Evolutionary conservation across 2,329 filamentous ascomycete species (phyloP), one percentile per base, ranked within the genome.

Genomic region (Clathrospora elynae): DNA sequence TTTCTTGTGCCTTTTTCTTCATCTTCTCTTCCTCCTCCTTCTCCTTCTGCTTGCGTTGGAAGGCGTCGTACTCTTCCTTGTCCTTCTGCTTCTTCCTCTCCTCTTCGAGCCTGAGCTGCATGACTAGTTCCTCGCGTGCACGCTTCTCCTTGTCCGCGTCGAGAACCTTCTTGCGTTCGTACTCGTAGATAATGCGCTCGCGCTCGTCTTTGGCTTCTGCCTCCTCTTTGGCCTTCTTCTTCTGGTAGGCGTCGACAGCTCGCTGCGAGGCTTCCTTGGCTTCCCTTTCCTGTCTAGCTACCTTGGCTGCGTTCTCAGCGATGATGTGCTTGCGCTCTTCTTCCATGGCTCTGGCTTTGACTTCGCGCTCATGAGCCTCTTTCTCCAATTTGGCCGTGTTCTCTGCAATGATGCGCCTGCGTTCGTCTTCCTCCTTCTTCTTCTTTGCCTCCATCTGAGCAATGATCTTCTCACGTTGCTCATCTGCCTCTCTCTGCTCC

Each of bases 21-120:
- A 53, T 58, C 51, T 74, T 70, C 33, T 68, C 71, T 28, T 70
- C 65, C 45, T 71, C 72, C 35, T 72, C 63, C 42, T 69, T 71
- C 16, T 68, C 67, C 42, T 70, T 70, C 49, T 72, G 69, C 57
- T 71, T 71, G 16, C 57, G 59, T 19, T 70, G 39, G 35, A 74
- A 68, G 17, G 66, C 71, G 17, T 76, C 69, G 24, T 62, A 67
- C 47, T 76, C 70, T 45, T 70, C 67, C 51, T 71, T 70, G 35
- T 75, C 73, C 46, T 72, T 70, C 17, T 66, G 61, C 45, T 73
- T 67, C 49, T 70, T 65, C 34, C 64, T 60, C 39, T 71, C 67
- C 37, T 73, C 65, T 44, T 74, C 70, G 2, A 70, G 62, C 39
- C 68, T 62, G 18, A 74, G 61, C 34, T 74, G 67, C 36, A 69